Evolutionary conservation across 345 rosid species (phyloP), one percentile per base, ranked within the genome.

Genomic region (Punica granatum): DNA sequence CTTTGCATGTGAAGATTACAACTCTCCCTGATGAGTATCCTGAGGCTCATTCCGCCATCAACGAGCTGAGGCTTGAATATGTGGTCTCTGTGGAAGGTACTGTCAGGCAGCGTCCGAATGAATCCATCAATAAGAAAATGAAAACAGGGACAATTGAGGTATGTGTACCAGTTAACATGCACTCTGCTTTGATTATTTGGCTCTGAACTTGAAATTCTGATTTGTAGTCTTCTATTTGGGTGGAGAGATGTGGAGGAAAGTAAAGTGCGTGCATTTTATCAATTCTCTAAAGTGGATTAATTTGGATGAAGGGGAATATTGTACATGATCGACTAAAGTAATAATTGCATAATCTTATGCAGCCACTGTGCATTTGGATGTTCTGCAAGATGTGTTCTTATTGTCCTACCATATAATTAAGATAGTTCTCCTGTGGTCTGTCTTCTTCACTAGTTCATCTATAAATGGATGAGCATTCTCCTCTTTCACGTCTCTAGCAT

Each of bases 81-180:
- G 96, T 94, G 59, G 80, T 91, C 67, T 84, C 82, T 18, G 82
- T 94, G 26, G 97, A 88, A 76, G 96, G 97, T 36, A 70, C 85
- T 63, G 85, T 91, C 69, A 85, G 85, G 67, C 67, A 84, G 43
- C 79, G 99, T 70, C 99, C 97, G 7, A 72, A 56, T 15, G 97
- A 86, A 70, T 85, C 97, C 21, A 67, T 89, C 60, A 94, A 94
- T 79, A 85, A 77, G 85, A 88, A 89, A 76, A 86, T 94, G 95
- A 85, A 78, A 77, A 94, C 96, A 15, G 96, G 97, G 42, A 72
- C 68, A 62, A 42, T 94, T 58, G 97, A 90, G 96, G 98, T 88
- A 75, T 28, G 23, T 18, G 12, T 26, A 6, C 66, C 14, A 11
- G 41, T 46, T 54, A 16, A 43, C 25, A 58, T 3, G 0, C 31